Percentiles rank a stretch among this genome's conserved stretches.
phyloP scores from a whole-genome alignment of 2,329 filamentous ascomycete species.

The Blastomyces percursus region DNA sequence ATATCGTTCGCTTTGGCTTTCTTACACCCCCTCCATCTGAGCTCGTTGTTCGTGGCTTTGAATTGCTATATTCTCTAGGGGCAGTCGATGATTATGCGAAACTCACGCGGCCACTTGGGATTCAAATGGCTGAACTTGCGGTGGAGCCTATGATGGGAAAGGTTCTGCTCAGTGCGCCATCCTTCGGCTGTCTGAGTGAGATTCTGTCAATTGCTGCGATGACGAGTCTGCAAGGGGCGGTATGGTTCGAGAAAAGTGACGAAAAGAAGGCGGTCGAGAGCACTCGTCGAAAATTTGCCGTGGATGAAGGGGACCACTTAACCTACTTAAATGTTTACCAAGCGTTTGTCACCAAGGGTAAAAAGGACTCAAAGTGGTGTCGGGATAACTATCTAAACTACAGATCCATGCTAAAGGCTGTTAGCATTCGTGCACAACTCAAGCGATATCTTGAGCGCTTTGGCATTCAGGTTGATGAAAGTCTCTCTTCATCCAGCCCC shows the following conservation, averaged over 20 bases:
- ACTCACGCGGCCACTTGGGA: conserved; percentile 76
- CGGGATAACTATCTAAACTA: conserved; percentile 79
- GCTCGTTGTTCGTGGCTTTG: conserved; percentile 73
- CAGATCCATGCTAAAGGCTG: conserved; percentile 68
- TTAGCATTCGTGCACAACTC: conserved; percentile 77
- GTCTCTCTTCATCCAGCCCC: conserved; percentile 25
- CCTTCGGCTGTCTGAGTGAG: conserved; percentile 70
- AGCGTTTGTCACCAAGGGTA: conserved; percentile 70
- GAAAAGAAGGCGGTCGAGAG: conserved; percentile 66
- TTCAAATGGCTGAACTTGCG: conserved; percentile 83
- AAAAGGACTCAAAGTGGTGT: conserved; percentile 77
- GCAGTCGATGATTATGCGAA: conserved; percentile 84
- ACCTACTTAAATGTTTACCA: conserved; percentile 91
- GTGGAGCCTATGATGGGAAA: conserved; percentile 95
- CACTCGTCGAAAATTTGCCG: conserved; percentile 70
- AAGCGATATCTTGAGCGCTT: conserved; percentile 80
- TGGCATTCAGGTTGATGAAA: conserved; percentile 58
- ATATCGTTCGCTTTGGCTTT: conserved; percentile 83
- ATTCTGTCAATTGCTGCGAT: conserved; percentile 89
- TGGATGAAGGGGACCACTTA: conserved; percentile 85
- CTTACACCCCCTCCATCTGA: conserved; percentile 75
- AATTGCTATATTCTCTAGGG: conserved; percentile 76
- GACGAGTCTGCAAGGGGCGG: conserved; percentile 70
- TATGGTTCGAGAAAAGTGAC: conserved; percentile 65
- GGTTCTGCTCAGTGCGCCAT: conserved; percentile 62